Evolutionary conservation across 192 early-diverging fungal genomes (phyloP).

Genomic region (Diversispora epigaea): DNA sequence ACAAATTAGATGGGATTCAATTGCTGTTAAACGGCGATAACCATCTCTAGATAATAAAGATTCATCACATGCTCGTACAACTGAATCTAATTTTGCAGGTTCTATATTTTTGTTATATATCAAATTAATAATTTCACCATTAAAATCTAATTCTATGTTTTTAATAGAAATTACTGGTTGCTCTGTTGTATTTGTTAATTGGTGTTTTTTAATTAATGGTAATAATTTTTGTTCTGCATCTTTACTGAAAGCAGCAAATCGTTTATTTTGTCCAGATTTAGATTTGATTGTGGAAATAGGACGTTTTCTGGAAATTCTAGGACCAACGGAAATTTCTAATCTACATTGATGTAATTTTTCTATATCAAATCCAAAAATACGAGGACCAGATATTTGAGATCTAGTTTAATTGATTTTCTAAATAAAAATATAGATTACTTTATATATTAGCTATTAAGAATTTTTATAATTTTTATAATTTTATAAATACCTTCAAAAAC

Average conservation of each 20-base stretch:
- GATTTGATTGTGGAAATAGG: not conserved
- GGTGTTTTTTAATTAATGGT: not conserved
- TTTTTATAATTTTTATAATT: not conserved
- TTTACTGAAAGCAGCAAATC: not conserved
- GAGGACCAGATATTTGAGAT: too few species aligned
- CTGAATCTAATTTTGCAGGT: not conserved
- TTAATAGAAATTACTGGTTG: not conserved
- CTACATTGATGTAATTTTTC: too few species aligned
- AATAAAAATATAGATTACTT: not conserved
- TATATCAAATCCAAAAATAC: too few species aligned
- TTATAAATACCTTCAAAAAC: not conserved
- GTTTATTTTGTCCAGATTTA: not conserved
- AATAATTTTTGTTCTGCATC: not conserved
- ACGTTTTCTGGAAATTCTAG: not conserved
- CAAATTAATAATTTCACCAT: not conserved
- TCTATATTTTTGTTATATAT: not conserved
- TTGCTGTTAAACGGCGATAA: not conserved
- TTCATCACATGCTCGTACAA: not conserved
- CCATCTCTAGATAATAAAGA: not conserved
- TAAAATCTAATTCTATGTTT: conserved; percentile 11
- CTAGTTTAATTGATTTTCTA: too few species aligned
- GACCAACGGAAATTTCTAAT: too few species aligned
- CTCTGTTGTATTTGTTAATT: not conserved
- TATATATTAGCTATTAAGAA: not conserved
- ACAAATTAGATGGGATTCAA: not conserved